These are phyloP conservation scores for Pontederia crassipes DNA, from an alignment of 176 grass and related monocot species.

Conservation along the genomic window DNA sequence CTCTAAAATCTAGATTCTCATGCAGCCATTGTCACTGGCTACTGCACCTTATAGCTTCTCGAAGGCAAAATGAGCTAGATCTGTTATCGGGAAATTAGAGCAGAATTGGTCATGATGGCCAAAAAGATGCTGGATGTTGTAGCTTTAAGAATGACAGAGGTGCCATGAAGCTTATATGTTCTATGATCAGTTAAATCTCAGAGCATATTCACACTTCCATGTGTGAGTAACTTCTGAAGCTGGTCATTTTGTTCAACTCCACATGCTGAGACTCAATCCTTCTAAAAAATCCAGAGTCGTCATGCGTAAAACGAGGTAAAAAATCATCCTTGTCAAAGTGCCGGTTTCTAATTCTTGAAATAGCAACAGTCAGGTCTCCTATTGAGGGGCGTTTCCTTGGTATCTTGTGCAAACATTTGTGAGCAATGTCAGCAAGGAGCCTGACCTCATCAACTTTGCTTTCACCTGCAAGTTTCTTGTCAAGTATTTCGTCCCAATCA, in stretches of 20 bases:
- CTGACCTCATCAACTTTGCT: slow-evolving; percentile 52
- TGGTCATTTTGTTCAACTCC: slow-evolving; percentile 63
- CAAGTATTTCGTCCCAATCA: slow-evolving; percentile 83
- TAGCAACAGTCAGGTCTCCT: slow-evolving; percentile 56
- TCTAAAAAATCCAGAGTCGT: slow-evolving; percentile 45
- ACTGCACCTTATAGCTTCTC: too few species aligned
- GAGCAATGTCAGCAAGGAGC: slow-evolving; percentile 70
- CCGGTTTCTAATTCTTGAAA: slow-evolving; percentile 56
- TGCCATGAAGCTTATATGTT: too few species aligned
- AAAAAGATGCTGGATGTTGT: too few species aligned
- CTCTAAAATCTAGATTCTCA: too few species aligned
- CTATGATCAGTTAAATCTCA: too few species aligned
- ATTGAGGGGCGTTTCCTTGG: slow-evolving; percentile 79
- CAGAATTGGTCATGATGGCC: too few species aligned
- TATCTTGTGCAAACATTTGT: slow-evolving; percentile 68
- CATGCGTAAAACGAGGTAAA: slow-evolving; percentile 21
- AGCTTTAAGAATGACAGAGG: too few species aligned
- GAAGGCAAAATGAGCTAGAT: too few species aligned
- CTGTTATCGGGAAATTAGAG: too few species aligned
- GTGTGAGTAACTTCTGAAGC: slow-evolving; percentile 25
- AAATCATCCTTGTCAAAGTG: slow-evolving; percentile 35
- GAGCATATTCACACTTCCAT: slow-evolving; percentile 12
- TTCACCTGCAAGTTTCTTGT: slow-evolving; percentile 44
- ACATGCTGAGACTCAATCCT: slow-evolving; percentile 73
- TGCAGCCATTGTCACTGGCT: too few species aligned